Evolutionary conservation across 2,329 filamentous ascomycete genomes (phyloP).

Genomic region (Cytospora schulzeri): DNA sequence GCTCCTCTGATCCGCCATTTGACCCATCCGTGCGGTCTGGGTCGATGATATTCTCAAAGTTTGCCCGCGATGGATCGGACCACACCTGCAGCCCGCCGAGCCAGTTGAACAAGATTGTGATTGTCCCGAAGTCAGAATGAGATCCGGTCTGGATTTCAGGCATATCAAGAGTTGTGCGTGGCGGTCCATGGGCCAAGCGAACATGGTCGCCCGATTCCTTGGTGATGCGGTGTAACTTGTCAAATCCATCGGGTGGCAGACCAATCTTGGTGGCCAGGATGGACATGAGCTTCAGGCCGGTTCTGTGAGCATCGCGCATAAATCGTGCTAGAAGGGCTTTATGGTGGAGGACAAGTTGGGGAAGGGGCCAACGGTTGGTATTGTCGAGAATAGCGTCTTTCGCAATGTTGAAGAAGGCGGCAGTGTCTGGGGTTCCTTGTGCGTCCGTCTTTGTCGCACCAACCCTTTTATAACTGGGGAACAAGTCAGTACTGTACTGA

Average conservation of each 20-base stretch:
- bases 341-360: constrained; percentile 17
- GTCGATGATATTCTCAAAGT: constrained; percentile 25
- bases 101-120: constrained; percentile 44
- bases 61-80: constrained; percentile 24
- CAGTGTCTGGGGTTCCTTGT: constrained; percentile 24
- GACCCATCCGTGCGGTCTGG: constrained; percentile 15
- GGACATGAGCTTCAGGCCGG: constrained; percentile 23
- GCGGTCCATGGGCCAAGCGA: constrained; percentile 26
- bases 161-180: constrained; percentile 17
- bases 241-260: constrained; percentile 19
- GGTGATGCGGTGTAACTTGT: constrained; percentile 20
- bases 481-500: not conserved
- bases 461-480: constrained; percentile 20
- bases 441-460: constrained; percentile 26
- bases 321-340: constrained; percentile 22
- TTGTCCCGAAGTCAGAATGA: constrained; percentile 43
- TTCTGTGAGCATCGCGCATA: constrained; percentile 23
- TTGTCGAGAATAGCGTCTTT: constrained; percentile 29
- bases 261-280: constrained; percentile 20
- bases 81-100: constrained; percentile 43
- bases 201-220: constrained; percentile 29
- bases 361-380: constrained; percentile 22
- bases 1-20: not conserved
- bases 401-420: constrained; percentile 27
- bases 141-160: constrained; percentile 29